A percentile compares a stretch with the other conserved stretches of the same genome.
These are phyloP conservation scores for Pseudogymnoascus sp. DNA, from an alignment of 2,329 filamentous ascomycete genomes.

Conservation along the genomic window DNA sequence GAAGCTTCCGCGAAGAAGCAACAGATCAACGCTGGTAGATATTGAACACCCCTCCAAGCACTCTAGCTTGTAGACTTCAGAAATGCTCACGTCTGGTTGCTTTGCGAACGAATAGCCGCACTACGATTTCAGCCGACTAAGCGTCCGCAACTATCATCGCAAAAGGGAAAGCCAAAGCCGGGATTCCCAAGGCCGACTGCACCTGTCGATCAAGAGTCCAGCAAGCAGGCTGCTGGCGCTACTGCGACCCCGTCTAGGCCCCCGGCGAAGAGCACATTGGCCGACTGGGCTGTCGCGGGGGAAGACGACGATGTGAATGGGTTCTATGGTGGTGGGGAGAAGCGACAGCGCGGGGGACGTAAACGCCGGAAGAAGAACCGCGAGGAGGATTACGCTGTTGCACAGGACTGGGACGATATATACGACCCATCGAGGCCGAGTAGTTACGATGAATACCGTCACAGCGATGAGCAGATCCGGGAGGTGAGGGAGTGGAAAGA, in stretches of 20 bases:
- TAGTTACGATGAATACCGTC: conserved; percentile 74
- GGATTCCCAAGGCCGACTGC: conserved; percentile 42
- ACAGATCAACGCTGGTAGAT: conserved; percentile 50
- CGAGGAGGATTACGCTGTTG: conserved; percentile 41
- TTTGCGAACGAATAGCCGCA: conserved; percentile 38
- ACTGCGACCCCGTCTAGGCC: conserved; percentile 29
- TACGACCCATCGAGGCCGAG: conserved; percentile 80
- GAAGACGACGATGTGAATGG: conserved; percentile 71
- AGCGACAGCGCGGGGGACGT: conserved; percentile 62
- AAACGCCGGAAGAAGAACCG: conserved; percentile 62
- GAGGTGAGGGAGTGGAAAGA: conserved; percentile 83
- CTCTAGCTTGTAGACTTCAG: conserved; percentile 24
- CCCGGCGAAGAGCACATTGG: conserved; percentile 58
- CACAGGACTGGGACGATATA: conserved; percentile 78
- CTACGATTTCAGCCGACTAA: conserved; percentile 83
- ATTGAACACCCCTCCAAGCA: conserved; percentile 27
- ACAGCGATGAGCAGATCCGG: conserved; percentile 72
- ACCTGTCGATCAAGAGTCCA: conserved; percentile 16
- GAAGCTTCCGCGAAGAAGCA: conserved; percentile 49
- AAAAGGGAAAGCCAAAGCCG: conserved; percentile 56
- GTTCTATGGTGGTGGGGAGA: conserved; percentile 53
- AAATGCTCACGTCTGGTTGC: conserved; percentile 38
- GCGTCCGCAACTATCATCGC: conserved; percentile 55
- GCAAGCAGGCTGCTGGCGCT: conserved; percentile 20
- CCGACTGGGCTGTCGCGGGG: conserved; percentile 69